Evolutionary conservation across 495 filamentous ascomycete species (phyloP), one percentile per base, ranked within the genome.

Genomic region (Penicillium canescens): DNA sequence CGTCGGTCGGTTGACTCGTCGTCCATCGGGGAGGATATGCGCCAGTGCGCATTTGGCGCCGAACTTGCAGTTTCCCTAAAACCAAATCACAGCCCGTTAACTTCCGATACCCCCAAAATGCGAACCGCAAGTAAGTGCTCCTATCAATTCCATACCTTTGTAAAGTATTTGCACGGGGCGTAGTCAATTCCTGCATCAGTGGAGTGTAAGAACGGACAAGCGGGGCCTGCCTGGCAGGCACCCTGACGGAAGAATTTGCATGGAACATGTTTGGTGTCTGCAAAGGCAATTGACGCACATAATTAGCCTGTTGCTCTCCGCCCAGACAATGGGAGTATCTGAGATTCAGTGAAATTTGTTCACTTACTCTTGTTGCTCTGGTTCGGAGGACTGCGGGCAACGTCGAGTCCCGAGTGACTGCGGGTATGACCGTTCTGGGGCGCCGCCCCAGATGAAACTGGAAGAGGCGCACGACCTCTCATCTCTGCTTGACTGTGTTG

Each of bases 201-300:
- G 41, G 92, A 92, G 74, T 98, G 94, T 54, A 91, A 88, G 75
- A 98, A 98, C 36, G 94, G 94, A 75, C 94, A 98, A 41, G 92
- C 90, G 66, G 88, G 88, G 58, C 94, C 94, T 42, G 94, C 94
- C 81, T 97, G 93, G 73, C 94, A 98, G 63, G 89, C 86, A 65
- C 94, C 94, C 74, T 96, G 89, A 42, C 91, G 85, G 74, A 91
- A 98, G 85, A 98, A 98, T 78, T 98, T 98, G 88, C 94, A 98
- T 14, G 94, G 94, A 36, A 98, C 94, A 76, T 98, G 94, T 45
- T 91, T 91, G 13, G 96, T 95, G 68, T 97, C 94, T 98, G 66
- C 40, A 14, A 50, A 52, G 23, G 44, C 26, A 54, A 52, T 47
- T 60, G 48, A 66, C 39, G 24, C 43, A 8, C 11, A 38, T 5